A percentile compares a stretch with the other conserved stretches of the same genome.
These are phyloP conservation scores for Trichopus zeylanicus DNA, from an alignment of 116 monocot genomes.

Conservation along the genomic window DNA sequence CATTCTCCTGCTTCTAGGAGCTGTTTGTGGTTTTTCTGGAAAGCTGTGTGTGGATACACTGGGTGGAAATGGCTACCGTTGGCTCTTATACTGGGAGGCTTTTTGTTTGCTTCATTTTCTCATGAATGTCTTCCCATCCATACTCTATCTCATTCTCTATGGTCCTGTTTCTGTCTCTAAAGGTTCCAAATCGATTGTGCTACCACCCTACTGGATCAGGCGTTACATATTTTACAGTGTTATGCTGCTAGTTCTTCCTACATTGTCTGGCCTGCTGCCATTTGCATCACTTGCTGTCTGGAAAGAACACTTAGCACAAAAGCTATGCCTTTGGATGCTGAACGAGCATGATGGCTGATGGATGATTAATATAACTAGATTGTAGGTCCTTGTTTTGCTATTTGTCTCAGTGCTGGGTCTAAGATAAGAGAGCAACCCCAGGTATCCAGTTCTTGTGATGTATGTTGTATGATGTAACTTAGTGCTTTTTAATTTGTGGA, in stretches of 20 bases:
- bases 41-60: constrained; percentile 77
- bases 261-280: constrained; percentile 55
- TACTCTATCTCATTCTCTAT: constrained; percentile 40
- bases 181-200: neutral
- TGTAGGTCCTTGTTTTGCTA: too few species aligned
- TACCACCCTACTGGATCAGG: constrained; percentile 53
- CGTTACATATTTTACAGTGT: constrained; percentile 36
- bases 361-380: too few species aligned
- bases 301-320: constrained; percentile 45
- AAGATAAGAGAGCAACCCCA: too few species aligned
- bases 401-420: too few species aligned
- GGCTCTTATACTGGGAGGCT: constrained; percentile 80
- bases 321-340: neutral
- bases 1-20: constrained; percentile 58
- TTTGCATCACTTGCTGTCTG: constrained; percentile 72
- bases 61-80: constrained; percentile 69
- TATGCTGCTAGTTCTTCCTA: constrained; percentile 53
- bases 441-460: too few species aligned
- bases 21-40: constrained; percentile 63
- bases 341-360: neutral
- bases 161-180: constrained; percentile 35
- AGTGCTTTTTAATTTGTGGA: too few species aligned
- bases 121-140: constrained; percentile 48
- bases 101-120: constrained; percentile 77
- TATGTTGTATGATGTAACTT: too few species aligned